A percentile compares a stretch with the other conserved stretches of the same genome.
These are phyloP conservation scores for Starmerella khaoyaiensis DNA, from an alignment of 805 yeast species.

Conservation along the genomic window DNA sequence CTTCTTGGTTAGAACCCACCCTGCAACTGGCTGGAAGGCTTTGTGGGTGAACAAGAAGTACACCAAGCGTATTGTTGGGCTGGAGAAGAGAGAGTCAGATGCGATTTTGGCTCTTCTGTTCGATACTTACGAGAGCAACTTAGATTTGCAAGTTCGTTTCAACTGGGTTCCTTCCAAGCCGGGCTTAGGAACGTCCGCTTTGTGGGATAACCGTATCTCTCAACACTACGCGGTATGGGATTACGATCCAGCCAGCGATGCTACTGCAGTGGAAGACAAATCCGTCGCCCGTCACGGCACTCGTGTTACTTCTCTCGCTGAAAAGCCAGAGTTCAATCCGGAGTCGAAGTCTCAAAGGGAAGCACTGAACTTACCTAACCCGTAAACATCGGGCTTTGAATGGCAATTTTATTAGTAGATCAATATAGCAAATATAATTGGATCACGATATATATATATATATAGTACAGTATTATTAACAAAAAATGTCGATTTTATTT, in stretches of 20 bases:
- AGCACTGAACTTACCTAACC: constrained; percentile 15
- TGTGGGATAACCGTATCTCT: constrained; percentile 45
- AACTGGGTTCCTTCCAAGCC: constrained; percentile 36
- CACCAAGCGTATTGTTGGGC: constrained; percentile 53
- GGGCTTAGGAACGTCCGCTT: constrained; percentile 26
- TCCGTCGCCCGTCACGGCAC: constrained; percentile 33
- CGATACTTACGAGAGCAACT: constrained; percentile 24
- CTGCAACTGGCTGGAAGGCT: constrained; percentile 51
- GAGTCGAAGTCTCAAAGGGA: constrained; percentile 23
- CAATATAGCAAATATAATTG: no score
- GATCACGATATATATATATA: no score
- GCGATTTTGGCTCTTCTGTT: constrained; percentile 45
- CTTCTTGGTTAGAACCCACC: constrained; percentile 49
- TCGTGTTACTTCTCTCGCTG: constrained; percentile 43
- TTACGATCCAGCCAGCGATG: constrained; percentile 19
- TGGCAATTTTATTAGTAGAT: no score
- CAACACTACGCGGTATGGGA: constrained; percentile 42
- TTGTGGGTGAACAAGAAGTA: constrained; percentile 46
- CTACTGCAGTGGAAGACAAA: constrained; percentile 6
- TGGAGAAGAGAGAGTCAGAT: constrained; percentile 61
- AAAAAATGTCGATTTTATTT: no score
- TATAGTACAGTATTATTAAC: no score
- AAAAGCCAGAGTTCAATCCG: constrained; percentile 40
- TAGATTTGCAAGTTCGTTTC: constrained; percentile 37
- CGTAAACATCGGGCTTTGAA: no score